Conservation (phyloP, 2,329 filamentous ascomycete genomes). For the Nannizziopsis arthrosporioides region DNA sequence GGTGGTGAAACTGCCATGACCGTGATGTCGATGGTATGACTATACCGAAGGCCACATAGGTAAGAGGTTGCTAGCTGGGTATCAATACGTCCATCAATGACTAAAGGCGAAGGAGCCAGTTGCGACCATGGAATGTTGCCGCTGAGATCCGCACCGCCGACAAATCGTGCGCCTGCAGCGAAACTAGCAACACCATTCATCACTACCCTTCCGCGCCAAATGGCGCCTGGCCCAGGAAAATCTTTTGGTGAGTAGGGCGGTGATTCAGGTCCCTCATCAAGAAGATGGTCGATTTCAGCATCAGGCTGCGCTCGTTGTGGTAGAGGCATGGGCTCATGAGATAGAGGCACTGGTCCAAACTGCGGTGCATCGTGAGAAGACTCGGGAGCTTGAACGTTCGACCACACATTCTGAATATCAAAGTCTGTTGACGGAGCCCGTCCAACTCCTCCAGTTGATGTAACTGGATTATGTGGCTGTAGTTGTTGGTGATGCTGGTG, state of each 20-base stretch:
- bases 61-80: conserved; percentile 80
- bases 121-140: conserved; percentile 58
- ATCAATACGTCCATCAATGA: conserved; percentile 60
- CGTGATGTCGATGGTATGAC: conserved; percentile 68
- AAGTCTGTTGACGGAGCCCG: conserved; percentile 49
- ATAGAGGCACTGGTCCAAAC: conserved; percentile 26
- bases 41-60: conserved; percentile 74
- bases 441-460: conserved; percentile 38
- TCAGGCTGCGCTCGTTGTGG: conserved; percentile 50
- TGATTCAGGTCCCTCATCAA: conserved; percentile 70
- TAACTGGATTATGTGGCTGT: conserved; percentile 29
- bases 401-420: conserved; percentile 77
- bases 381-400: conserved; percentile 65
- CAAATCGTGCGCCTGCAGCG: conserved; percentile 63
- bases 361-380: conserved; percentile 35
- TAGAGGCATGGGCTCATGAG: conserved; percentile 15
- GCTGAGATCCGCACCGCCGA: conserved; percentile 71
- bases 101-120: conserved; percentile 55
- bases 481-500: conserved; percentile 20
- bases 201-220: conserved; percentile 65
- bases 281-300: conserved; percentile 76
- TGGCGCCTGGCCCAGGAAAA: conserved; percentile 54
- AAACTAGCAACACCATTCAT: conserved; percentile 73
- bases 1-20: conserved; percentile 60
- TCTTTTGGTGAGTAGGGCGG: conserved; percentile 76